These are phyloP conservation scores for Apiotrichum brassicae DNA, from an alignment of 1,284 basidiomycete species.

Conservation along the genomic window DNA sequence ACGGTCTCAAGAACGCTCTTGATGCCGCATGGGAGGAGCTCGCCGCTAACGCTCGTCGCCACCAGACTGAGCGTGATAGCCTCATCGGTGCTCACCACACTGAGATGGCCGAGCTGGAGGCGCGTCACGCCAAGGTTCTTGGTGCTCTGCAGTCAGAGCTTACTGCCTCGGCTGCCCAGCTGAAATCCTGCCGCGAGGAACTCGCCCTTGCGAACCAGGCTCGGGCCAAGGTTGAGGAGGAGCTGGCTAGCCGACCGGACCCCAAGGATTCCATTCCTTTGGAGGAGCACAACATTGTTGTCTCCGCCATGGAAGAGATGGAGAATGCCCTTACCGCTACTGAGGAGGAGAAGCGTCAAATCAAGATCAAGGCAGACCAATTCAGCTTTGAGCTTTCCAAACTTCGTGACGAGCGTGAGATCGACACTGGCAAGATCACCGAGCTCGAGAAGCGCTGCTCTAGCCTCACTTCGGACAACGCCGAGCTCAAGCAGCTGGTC, in stretches of 20 bases:
- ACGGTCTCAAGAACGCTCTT: conserved; percentile 13
- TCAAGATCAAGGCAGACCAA: conserved; percentile 44
- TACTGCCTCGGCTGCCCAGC: conserved; percentile 6
- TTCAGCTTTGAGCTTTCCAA: conserved; percentile 38
- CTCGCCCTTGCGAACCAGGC: conserved; percentile 13
- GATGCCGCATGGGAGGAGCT: conserved; percentile 21
- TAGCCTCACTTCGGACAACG: conserved; percentile 9
- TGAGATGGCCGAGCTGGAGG: conserved; percentile 17
- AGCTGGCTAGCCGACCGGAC: conserved; percentile 12
- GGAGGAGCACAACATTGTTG: conserved; percentile 25
- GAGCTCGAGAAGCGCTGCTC: conserved; percentile 25
- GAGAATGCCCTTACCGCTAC: conserved; percentile 27
- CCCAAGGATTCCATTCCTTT: conserved; percentile 11
- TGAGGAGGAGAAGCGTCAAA: conserved; percentile 40
- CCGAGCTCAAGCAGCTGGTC: conserved; percentile 19
- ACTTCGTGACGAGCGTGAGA: conserved; percentile 35
- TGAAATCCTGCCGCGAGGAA: conserved; percentile 10
- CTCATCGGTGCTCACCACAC: conserved; percentile 22
- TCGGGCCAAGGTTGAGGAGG: conserved; percentile 14
- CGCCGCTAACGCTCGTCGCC: conserved; percentile 8
- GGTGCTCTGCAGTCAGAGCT: conserved; percentile 15
- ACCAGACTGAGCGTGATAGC: conserved; percentile 19
- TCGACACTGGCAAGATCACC: conserved; percentile 30
- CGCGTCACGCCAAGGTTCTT: conserved; percentile 18
- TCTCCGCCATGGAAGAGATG: conserved; percentile 36